phyloP scores from a whole-genome alignment of 139 green algal genomes.

The Asterochloris erici region DNA sequence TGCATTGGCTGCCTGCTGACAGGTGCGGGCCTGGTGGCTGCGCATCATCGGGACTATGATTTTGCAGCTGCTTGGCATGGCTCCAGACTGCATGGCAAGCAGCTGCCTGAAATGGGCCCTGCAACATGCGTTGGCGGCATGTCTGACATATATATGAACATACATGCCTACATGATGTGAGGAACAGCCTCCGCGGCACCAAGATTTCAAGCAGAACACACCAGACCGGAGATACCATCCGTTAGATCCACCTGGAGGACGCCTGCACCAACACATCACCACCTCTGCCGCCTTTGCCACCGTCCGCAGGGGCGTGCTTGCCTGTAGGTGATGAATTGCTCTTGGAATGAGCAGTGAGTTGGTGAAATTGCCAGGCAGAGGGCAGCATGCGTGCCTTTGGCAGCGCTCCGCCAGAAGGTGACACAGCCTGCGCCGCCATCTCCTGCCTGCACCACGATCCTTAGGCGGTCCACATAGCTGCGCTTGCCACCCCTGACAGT shows the following conservation, averaged over 20 bases:
- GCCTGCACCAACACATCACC: conserved; percentile 41
- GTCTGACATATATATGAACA: not conserved
- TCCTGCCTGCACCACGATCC: conserved; percentile 28
- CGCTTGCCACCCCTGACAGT: not conserved
- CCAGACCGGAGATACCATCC: not conserved
- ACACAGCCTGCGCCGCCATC: conserved; percentile 39
- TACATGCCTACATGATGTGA: not conserved
- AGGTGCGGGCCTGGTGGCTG: not conserved
- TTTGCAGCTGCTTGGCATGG: not conserved
- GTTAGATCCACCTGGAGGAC: conserved; percentile 20
- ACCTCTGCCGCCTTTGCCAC: conserved; percentile 44
- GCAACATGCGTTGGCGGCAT: not conserved
- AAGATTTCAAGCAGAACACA: not conserved
- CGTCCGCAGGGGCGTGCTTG: conserved; percentile 31
- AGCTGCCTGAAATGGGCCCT: not conserved
- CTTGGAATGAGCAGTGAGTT: not conserved
- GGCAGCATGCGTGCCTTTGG: conserved; percentile 21
- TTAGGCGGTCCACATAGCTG: conserved; percentile 34
- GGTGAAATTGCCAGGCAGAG: not conserved
- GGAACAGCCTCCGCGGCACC: not conserved
- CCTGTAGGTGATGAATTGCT: not conserved
- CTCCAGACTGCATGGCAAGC: not conserved
- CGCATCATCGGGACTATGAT: not conserved
- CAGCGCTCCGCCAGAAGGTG: conserved; percentile 11
- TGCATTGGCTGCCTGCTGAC: not conserved